Evolutionary conservation across 805 yeast species (phyloP).

Genomic region (Zygoascus ofunaensis): DNA sequence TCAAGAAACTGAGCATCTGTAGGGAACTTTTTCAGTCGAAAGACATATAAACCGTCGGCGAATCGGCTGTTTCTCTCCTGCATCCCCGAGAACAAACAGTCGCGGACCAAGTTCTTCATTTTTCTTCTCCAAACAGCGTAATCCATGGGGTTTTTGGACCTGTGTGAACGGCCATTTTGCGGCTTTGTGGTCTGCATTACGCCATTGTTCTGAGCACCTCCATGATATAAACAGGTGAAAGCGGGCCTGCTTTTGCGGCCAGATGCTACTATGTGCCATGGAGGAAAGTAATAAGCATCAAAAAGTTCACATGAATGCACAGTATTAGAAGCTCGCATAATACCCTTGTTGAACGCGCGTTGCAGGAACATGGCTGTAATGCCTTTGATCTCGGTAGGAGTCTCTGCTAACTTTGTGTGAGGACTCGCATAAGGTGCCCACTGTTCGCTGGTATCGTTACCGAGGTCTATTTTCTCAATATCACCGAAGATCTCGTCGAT

Average conservation of each 20-base stretch:
- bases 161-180: background rate
- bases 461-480: background rate
- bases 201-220: slow-evolving; percentile 16
- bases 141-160: slow-evolving; percentile 16
- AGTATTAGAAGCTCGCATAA: slow-evolving; percentile 5
- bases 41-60: slow-evolving; percentile 14
- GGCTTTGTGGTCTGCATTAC: background rate
- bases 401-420: background rate
- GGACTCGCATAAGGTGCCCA: background rate
- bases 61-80: background rate
- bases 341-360: background rate
- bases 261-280: slow-evolving; percentile 12
- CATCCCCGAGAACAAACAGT: slow-evolving; percentile 8
- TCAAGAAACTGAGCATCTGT: slow-evolving; percentile 4
- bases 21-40: slow-evolving; percentile 10
- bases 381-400: slow-evolving; percentile 1
- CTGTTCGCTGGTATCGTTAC: background rate
- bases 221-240: slow-evolving; percentile 5
- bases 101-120: background rate
- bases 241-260: slow-evolving; percentile 19
- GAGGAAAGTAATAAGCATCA: slow-evolving; percentile 13
- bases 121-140: slow-evolving; percentile 17
- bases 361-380: background rate
- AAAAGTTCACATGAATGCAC: slow-evolving; percentile 12
- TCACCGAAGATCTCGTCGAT: slow-evolving; percentile 2